phyloP scores from a whole-genome alignment of 2,329 filamentous ascomycete species.

The Ustulina deusta region DNA sequence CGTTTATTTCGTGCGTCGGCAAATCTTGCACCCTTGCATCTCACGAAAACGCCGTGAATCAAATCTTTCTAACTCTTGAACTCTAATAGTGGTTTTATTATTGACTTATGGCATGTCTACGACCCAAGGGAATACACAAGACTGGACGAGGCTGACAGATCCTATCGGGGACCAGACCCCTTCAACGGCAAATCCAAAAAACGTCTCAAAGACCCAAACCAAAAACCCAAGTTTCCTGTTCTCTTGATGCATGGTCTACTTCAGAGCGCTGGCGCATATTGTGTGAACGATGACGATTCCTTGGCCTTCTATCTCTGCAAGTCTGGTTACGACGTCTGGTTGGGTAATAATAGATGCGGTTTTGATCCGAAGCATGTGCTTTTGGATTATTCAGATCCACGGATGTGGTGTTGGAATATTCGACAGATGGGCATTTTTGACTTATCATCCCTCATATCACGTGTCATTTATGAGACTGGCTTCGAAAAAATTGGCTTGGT shows the following conservation, averaged over 20 bases:
- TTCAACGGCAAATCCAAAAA: conserved; percentile 64
- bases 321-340: conserved; percentile 92
- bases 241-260: conserved; percentile 89
- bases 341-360: conserved; percentile 93
- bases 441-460: conserved; percentile 81
- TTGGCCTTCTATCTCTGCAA: conserved; percentile 94
- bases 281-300: conserved; percentile 88
- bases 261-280: conserved; percentile 89
- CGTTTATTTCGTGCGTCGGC: not conserved
- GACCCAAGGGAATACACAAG: conserved; percentile 79
- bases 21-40: not conserved
- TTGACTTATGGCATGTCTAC: conserved; percentile 89
- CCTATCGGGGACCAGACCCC: conserved; percentile 69
- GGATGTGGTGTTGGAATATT: conserved; percentile 98
- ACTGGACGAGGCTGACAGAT: conserved; percentile 61
- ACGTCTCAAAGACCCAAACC: conserved; percentile 52
- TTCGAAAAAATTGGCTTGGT: conserved; percentile 86
- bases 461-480: conserved; percentile 83
- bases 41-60: not conserved
- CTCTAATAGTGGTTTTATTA: conserved; percentile 76
- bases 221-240: conserved; percentile 79
- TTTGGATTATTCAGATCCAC: conserved; percentile 79
- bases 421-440: conserved; percentile 93
- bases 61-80: not conserved
- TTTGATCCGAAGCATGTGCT: conserved; percentile 81